Percentiles rank a stretch among this genome's conserved stretches.
phyloP scores from a whole-genome alignment of 495 filamentous ascomycete genomes.

The Penicillium simplicissimum region DNA sequence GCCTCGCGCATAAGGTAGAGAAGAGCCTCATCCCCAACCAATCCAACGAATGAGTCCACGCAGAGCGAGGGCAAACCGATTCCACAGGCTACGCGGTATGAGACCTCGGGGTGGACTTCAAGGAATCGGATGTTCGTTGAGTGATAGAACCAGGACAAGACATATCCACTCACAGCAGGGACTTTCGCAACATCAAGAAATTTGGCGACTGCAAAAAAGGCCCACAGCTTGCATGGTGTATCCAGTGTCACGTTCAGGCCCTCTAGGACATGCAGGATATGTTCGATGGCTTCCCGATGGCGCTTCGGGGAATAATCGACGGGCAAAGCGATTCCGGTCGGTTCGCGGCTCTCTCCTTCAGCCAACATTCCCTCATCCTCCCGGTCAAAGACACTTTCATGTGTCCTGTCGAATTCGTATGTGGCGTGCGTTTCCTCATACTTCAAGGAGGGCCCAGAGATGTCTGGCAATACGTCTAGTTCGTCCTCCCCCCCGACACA shows the following conservation, averaged over 20 bases:
- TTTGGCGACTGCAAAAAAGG: constrained; percentile 59
- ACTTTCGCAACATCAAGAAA: constrained; percentile 51
- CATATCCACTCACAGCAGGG: constrained; percentile 34
- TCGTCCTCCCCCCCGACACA: constrained; percentile 42
- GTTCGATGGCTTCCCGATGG: constrained; percentile 60
- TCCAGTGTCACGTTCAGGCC: constrained; percentile 54
- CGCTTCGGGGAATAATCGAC: constrained; percentile 61
- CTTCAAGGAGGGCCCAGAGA: background rate
- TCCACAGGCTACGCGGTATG: constrained; percentile 46
- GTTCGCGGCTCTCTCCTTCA: background rate
- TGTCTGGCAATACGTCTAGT: constrained; percentile 10
- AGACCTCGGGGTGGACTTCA: constrained; percentile 49
- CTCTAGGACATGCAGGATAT: constrained; percentile 55
- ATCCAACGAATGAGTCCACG: constrained; percentile 46
- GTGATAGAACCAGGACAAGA: constrained; percentile 51
- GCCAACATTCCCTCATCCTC: background rate
- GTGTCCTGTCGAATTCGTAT: no score
- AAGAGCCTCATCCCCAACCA: constrained; percentile 51
- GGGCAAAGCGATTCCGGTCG: constrained; percentile 16
- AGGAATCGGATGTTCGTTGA: constrained; percentile 44
- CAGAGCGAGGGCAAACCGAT: constrained; percentile 41
- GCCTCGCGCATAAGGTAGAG: constrained; percentile 28
- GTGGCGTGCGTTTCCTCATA: background rate
- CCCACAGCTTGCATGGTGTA: constrained; percentile 66
- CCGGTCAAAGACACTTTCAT: background rate